These are phyloP conservation scores for Penicillium palitans DNA, from an alignment of 2,329 filamentous ascomycete genomes.

Conservation along the genomic window DNA sequence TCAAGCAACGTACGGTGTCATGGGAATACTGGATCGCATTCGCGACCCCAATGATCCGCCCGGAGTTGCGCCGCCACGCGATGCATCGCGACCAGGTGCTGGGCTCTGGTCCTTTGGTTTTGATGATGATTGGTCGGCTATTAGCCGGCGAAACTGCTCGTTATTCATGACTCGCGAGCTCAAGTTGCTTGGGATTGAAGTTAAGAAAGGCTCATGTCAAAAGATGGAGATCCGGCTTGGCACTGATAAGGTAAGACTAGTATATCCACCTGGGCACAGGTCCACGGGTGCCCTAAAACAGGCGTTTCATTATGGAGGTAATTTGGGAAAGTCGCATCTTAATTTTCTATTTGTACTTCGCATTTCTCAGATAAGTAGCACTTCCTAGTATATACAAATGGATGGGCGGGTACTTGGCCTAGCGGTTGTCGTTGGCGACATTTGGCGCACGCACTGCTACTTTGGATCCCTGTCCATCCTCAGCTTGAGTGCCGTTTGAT, in stretches of 20 bases:
- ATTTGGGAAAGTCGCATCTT: not conserved
- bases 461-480: not conserved
- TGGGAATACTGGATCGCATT: constrained; percentile 78
- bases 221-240: constrained; percentile 19
- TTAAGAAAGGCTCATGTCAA: constrained; percentile 18
- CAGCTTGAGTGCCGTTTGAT: not conserved
- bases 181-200: constrained; percentile 1
- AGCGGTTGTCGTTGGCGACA: not conserved
- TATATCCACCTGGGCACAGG: too few species aligned
- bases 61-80: constrained; percentile 49
- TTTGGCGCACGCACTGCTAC: not conserved
- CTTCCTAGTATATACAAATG: too few species aligned
- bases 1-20: constrained; percentile 73
- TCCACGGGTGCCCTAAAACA: not conserved
- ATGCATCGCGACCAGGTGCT: constrained; percentile 26
- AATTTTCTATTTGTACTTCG: not conserved
- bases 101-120: constrained; percentile 19
- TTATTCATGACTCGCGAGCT: constrained; percentile 72
- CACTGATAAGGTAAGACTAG: constrained; percentile 12
- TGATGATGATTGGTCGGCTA: constrained; percentile 55
- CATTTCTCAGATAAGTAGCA: not conserved
- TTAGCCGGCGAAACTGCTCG: constrained; percentile 82
- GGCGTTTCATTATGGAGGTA: not conserved
- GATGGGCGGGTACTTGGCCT: not conserved
- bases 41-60: constrained; percentile 69